phyloP scores from a whole-genome alignment of 441 rosid genomes.

The Arabidopsis hybrid region DNA sequence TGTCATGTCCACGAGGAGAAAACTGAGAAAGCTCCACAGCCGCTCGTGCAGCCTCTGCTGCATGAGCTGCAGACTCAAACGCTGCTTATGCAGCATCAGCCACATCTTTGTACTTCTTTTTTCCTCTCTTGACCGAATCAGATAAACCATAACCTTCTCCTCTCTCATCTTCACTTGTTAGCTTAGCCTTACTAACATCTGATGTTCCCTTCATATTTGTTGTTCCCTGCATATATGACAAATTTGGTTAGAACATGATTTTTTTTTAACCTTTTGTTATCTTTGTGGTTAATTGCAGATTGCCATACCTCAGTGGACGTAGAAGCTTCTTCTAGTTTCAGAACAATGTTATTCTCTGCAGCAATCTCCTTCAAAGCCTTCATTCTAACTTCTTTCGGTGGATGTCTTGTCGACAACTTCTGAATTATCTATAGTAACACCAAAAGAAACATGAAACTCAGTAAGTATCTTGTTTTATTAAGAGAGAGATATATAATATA shows the following conservation, averaged over 20 bases:
- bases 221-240: slow-evolving; percentile 54
- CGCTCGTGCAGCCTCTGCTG: slow-evolving; percentile 92
- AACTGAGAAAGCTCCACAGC: slow-evolving; percentile 92
- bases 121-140: slow-evolving; percentile 58
- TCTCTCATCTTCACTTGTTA: slow-evolving; percentile 34
- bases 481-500: neutral
- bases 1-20: slow-evolving; percentile 55
- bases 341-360: slow-evolving; percentile 59
- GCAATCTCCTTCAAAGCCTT: slow-evolving; percentile 77
- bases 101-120: slow-evolving; percentile 78
- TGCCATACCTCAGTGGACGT: slow-evolving; percentile 53
- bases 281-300: slow-evolving; percentile 15
- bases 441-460: slow-evolving; percentile 19
- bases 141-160: slow-evolving; percentile 47
- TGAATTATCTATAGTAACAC: slow-evolving; percentile 64
- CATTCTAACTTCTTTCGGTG: slow-evolving; percentile 63
- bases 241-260: slow-evolving; percentile 14
- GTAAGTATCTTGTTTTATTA: slow-evolving; percentile 12
- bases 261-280: neutral
- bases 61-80: slow-evolving; percentile 85
- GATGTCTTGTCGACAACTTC: slow-evolving; percentile 84
- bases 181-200: slow-evolving; percentile 39
- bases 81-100: slow-evolving; percentile 99
- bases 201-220: slow-evolving; percentile 52
- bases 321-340: slow-evolving; percentile 61